Evolutionary conservation across 2,329 filamentous ascomycete species (phyloP).

Genomic region (Proliferodiscus dingleyae): DNA sequence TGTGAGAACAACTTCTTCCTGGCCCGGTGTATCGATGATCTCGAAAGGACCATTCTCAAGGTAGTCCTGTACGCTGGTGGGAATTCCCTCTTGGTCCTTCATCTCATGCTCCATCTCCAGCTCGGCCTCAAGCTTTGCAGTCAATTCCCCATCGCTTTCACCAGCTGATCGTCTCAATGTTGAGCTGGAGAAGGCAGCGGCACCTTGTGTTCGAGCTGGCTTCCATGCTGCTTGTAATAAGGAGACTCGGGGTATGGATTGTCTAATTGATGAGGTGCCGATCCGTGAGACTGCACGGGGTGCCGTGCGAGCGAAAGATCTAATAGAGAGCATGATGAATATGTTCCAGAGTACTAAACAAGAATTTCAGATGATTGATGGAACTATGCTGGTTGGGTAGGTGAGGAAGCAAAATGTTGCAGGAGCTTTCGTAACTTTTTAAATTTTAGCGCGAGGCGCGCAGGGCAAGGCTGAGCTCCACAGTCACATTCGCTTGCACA

Average conservation of each 20-base stretch:
- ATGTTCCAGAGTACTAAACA: conserved; percentile 5
- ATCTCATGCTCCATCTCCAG: conserved; percentile 79
- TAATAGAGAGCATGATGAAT: conserved; percentile 61
- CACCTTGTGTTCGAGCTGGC: conserved; percentile 24
- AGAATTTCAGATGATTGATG: conserved; percentile 10
- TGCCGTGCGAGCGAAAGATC: conserved; percentile 60
- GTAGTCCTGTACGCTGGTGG: conserved; percentile 80
- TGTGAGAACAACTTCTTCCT: conserved; percentile 82
- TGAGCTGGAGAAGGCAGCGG: conserved; percentile 36
- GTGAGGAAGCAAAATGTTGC: background rate
- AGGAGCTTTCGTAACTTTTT: conserved; percentile 8
- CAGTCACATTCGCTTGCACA: too few relatives aligned
- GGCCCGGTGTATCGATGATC: conserved; percentile 74
- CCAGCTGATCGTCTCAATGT: conserved; percentile 36
- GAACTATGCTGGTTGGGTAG: conserved; percentile 9
- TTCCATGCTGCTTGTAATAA: conserved; percentile 28
- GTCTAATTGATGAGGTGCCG: conserved; percentile 46
- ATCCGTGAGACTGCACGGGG: conserved; percentile 60
- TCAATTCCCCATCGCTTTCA: conserved; percentile 72
- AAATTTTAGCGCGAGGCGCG: conserved; percentile 12
- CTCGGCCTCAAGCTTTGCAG: conserved; percentile 80
- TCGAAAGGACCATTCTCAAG: conserved; percentile 80
- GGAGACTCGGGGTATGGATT: conserved; percentile 37
- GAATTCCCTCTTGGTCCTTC: conserved; percentile 63
- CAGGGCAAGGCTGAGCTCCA: conserved; percentile 8